These are phyloP conservation scores for Sporothrix globosa DNA, from an alignment of 2,329 filamentous ascomycete species.

Conservation along the genomic window DNA sequence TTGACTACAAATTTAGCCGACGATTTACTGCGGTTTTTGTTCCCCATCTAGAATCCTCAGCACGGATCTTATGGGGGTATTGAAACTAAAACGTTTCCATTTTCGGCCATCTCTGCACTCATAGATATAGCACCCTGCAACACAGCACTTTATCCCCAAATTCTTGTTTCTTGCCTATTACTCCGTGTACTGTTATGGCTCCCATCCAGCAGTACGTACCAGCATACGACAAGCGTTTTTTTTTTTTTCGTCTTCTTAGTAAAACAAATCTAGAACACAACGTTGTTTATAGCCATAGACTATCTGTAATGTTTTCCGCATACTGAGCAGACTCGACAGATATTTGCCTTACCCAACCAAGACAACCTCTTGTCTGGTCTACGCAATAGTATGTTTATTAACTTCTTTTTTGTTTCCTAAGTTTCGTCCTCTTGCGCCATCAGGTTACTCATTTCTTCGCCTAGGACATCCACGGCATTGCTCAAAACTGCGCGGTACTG, in stretches of 20 bases:
- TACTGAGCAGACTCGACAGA: no score
- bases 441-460: not conserved
- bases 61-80: not conserved
- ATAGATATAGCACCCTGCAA: not conserved
- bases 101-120: not conserved
- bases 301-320: not conserved
- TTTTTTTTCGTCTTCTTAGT: no score
- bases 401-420: not conserved
- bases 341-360: no score
- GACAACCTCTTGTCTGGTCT: no score
- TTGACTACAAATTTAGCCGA: not conserved
- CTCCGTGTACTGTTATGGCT: not conserved
- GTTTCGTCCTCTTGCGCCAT: constrained; percentile 7
- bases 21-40: no score
- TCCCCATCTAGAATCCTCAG: not conserved
- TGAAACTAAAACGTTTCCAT: not conserved
- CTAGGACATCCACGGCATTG: constrained; percentile 40
- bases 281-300: not conserved
- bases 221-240: not conserved
- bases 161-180: constrained; percentile 4
- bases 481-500: constrained; percentile 55
- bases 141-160: not conserved
- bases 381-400: no score
- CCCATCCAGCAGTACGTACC: not conserved
- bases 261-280: not conserved